Conservation (phyloP, 441 rosid species). For the Croton setiger region DNA sequence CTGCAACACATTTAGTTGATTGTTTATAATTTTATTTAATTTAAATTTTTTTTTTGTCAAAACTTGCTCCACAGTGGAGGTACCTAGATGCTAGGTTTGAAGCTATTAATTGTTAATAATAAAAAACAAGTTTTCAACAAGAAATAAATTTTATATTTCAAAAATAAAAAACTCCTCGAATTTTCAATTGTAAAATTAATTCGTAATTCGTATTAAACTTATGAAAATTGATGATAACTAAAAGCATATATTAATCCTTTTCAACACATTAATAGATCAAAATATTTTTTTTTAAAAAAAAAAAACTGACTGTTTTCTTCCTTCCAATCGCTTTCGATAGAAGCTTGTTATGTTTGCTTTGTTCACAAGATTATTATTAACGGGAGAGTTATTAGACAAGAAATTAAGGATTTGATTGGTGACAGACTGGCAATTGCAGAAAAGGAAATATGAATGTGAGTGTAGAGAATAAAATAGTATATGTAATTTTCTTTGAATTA, state of each 20-base stretch:
- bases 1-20: too few species aligned
- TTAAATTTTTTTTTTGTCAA: too few species aligned
- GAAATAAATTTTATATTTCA: too few species aligned
- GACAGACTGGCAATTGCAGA: conserved; percentile 7
- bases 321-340: background rate
- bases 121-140: too few species aligned
- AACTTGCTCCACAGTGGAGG: too few species aligned
- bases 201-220: background rate
- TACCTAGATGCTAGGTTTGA: too few species aligned
- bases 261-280: background rate
- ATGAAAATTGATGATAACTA: background rate
- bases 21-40: too few species aligned
- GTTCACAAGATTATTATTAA: background rate
- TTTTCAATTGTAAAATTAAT: background rate
- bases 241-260: background rate
- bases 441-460: background rate
- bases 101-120: too few species aligned
- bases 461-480: background rate
- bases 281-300: too few species aligned
- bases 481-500: conserved; percentile 2
- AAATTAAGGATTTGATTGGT: conserved; percentile 3
- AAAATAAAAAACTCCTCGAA: too few species aligned
- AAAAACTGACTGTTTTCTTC: too few species aligned
- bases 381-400: too few species aligned
- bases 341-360: conserved; percentile 17